Evolutionary conservation across 2,329 filamentous ascomycete genomes (phyloP).

Genomic region (Diaporthe nobilis): DNA sequence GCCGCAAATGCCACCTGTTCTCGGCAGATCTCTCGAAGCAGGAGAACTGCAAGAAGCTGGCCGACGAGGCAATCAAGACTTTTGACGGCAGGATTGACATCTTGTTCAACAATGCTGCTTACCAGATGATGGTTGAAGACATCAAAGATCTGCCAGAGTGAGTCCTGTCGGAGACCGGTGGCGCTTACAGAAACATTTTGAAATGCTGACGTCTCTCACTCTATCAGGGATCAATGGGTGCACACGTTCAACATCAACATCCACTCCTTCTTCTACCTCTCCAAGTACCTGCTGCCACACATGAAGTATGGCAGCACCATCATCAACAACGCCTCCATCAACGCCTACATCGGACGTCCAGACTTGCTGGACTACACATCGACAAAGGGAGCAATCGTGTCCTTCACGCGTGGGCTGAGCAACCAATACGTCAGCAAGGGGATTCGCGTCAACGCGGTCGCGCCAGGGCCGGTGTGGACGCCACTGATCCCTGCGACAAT

Average conservation of each 20-base stretch:
- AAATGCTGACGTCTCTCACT: neutral
- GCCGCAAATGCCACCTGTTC: slow-evolving; percentile 75
- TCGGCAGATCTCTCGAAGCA: slow-evolving; percentile 74
- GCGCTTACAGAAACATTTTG: no score
- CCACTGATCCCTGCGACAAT: slow-evolving; percentile 82
- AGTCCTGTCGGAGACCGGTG: slow-evolving; percentile 46
- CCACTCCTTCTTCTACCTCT: slow-evolving; percentile 84
- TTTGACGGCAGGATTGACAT: slow-evolving; percentile 79
- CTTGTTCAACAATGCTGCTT: slow-evolving; percentile 81
- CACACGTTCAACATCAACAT: slow-evolving; percentile 88
- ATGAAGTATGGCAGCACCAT: slow-evolving; percentile 82
- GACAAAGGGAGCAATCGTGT: slow-evolving; percentile 83
- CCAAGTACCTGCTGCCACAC: slow-evolving; percentile 82
- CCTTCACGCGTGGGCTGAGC: slow-evolving; percentile 83
- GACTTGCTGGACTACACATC: slow-evolving; percentile 88
- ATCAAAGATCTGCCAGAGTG: slow-evolving; percentile 80
- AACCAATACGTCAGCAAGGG: slow-evolving; percentile 81
- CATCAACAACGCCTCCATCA: slow-evolving; percentile 89
- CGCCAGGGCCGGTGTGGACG: slow-evolving; percentile 85
- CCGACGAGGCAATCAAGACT: slow-evolving; percentile 75
- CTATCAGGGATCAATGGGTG: slow-evolving; percentile 78
- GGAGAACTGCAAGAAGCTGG: slow-evolving; percentile 78
- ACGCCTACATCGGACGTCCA: slow-evolving; percentile 84
- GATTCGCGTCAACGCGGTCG: slow-evolving; percentile 83
- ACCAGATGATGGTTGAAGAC: slow-evolving; percentile 79